A percentile compares a stretch with the other conserved stretches of the same genome.
These are phyloP conservation scores for Lipomyces kockii DNA, from an alignment of 805 yeast species.

Conservation along the genomic window DNA sequence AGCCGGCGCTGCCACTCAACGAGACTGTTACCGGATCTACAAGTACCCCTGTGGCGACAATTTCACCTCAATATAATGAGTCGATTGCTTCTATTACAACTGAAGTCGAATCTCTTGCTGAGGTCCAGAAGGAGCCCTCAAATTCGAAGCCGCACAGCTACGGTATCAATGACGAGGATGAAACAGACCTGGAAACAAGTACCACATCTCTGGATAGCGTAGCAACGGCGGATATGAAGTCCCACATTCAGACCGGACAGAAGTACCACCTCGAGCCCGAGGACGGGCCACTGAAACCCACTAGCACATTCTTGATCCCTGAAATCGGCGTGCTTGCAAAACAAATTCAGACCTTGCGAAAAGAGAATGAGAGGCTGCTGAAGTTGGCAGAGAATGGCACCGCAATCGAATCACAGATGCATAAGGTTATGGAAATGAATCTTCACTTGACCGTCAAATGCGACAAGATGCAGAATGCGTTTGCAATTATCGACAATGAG, in stretches of 20 bases:
- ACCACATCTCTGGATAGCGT: not conserved
- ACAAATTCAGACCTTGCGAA: not conserved
- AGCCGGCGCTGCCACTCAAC: not conserved
- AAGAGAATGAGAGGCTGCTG: not conserved
- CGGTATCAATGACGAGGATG: not conserved
- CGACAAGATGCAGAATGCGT: conserved; percentile 7
- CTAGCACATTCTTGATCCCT: not conserved
- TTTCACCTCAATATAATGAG: not conserved
- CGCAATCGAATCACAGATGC: not conserved
- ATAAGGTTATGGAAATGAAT: not conserved
- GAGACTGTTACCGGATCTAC: not conserved
- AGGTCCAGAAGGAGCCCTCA: not conserved
- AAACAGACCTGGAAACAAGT: not conserved
- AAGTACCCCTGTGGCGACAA: not conserved
- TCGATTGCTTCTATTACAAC: not conserved
- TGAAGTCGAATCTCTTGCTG: not conserved
- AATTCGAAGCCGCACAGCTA: not conserved
- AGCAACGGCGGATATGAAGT: not conserved
- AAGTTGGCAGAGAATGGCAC: not conserved
- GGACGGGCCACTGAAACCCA: not conserved
- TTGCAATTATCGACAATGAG: conserved; percentile 1
- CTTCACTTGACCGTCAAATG: not conserved
- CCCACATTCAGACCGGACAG: not conserved
- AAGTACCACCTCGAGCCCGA: not conserved
- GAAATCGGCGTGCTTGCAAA: not conserved